phyloP scores from a whole-genome alignment of 495 filamentous ascomycete species.

The Evernia prunastri region DNA sequence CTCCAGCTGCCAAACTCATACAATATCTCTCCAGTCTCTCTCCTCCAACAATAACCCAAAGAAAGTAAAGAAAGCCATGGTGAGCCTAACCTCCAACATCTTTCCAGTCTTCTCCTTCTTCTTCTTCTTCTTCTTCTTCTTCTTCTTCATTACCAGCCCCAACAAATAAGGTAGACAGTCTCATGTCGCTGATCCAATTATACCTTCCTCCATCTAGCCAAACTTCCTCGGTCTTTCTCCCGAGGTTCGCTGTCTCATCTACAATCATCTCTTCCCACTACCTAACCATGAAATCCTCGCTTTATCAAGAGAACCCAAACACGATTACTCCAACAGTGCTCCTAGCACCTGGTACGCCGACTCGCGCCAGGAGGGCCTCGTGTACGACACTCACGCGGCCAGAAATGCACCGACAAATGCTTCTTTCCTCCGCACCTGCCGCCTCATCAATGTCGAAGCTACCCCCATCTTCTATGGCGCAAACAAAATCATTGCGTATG shows the following conservation, averaged over 20 bases:
- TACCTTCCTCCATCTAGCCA: background rate
- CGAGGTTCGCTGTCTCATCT: slow-evolving; percentile 42
- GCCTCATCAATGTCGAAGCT: slow-evolving; percentile 30
- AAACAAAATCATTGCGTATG: slow-evolving; percentile 28
- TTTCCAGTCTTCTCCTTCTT: too few species aligned
- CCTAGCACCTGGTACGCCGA: slow-evolving; percentile 14
- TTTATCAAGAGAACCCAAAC: slow-evolving; percentile 10
- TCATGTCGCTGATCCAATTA: background rate
- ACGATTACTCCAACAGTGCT: slow-evolving; percentile 9
- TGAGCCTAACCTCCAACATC: background rate
- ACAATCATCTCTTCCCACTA: slow-evolving; percentile 32
- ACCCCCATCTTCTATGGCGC: slow-evolving; percentile 31
- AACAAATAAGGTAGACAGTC: too few species aligned
- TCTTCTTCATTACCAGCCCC: too few species aligned
- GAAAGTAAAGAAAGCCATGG: background rate
- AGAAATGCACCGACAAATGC: slow-evolving; percentile 22
- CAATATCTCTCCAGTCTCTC: background rate
- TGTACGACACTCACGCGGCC: slow-evolving; percentile 7
- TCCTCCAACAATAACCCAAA: background rate
- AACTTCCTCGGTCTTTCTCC: slow-evolving; percentile 35
- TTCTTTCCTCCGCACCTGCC: slow-evolving; percentile 32
- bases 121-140: too few species aligned
- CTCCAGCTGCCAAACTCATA: background rate
- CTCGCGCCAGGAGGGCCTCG: slow-evolving; percentile 15
- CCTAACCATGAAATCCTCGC: slow-evolving; percentile 24